A percentile compares a stretch with the other conserved stretches of the same genome.
These are phyloP conservation scores for Medicago lupulina DNA, from an alignment of 306 rosid genomes.

Conservation along the genomic window DNA sequence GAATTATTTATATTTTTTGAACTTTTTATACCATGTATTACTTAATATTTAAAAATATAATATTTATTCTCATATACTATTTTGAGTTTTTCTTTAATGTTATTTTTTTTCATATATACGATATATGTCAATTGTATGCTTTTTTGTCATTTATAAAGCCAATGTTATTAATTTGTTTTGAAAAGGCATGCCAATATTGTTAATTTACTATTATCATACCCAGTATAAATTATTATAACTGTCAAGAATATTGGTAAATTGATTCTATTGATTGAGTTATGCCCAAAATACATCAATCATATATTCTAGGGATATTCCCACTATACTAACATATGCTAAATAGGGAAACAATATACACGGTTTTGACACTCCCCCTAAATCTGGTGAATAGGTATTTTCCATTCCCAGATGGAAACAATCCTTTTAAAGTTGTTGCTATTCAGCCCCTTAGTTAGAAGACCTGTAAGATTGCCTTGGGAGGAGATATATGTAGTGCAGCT, in stretches of 20 bases:
- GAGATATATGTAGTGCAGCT: neutral
- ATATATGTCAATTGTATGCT: too few species aligned
- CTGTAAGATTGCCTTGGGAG: neutral
- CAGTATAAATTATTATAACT: too few species aligned
- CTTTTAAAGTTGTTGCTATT: neutral
- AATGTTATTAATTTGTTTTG: too few species aligned
- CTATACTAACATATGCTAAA: too few species aligned
- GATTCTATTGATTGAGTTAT: neutral
- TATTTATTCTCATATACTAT: neutral
- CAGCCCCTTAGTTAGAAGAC: neutral
- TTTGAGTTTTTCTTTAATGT: neutral
- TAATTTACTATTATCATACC: too few species aligned
- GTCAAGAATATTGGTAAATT: neutral
- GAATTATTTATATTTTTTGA: too few species aligned
- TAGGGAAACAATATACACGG: too few species aligned
- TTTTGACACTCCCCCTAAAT: neutral
- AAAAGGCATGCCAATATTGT: too few species aligned
- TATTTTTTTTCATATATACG: neutral
- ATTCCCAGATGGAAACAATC: neutral
- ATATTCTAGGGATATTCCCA: too few species aligned
- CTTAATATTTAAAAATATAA: too few species aligned
- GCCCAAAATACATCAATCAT: neutral
- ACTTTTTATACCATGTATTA: too few species aligned
- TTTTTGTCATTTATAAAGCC: too few species aligned
- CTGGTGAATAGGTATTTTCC: neutral